Conservation (phyloP, 2,329 filamentous ascomycete genomes). For the Didymella sp. region DNA sequence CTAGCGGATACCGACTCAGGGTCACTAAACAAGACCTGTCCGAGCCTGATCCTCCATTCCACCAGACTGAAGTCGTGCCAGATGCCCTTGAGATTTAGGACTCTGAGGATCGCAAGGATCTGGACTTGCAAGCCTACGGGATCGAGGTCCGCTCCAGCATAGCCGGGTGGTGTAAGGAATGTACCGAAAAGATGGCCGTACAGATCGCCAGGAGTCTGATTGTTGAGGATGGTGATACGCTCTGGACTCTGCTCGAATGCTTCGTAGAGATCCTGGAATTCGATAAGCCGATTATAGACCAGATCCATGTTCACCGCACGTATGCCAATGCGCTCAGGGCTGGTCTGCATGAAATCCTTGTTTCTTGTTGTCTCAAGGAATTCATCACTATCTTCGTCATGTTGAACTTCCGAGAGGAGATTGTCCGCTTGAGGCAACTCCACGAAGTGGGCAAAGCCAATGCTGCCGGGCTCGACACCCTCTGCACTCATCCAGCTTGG, state of each 20-base stretch:
- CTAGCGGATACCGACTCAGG: constrained; percentile 31
- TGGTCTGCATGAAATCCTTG: constrained; percentile 52
- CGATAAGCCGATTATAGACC: constrained; percentile 47
- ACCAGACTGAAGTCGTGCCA: constrained; percentile 79
- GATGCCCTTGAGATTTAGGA: constrained; percentile 69
- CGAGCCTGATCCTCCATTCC: constrained; percentile 76
- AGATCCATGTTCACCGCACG: constrained; percentile 41
- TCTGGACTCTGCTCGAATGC: constrained; percentile 60
- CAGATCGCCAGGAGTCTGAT: constrained; percentile 60
- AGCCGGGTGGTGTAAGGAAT: constrained; percentile 51
- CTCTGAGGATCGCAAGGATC: constrained; percentile 71
- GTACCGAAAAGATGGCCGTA: constrained; percentile 54
- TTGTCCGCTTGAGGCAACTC: constrained; percentile 70
- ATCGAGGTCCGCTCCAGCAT: constrained; percentile 57
- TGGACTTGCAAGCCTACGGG: constrained; percentile 71
- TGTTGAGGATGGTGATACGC: constrained; percentile 60
- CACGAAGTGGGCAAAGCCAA: constrained; percentile 72
- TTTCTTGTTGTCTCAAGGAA: constrained; percentile 48
- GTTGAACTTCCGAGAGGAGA: constrained; percentile 55
- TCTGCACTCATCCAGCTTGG: constrained; percentile 77
- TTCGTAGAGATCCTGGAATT: constrained; percentile 62
- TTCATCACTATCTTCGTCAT: constrained; percentile 27
- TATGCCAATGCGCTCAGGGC: constrained; percentile 50
- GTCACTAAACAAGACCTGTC: constrained; percentile 72
- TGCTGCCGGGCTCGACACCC: constrained; percentile 72